Evolutionary conservation across 805 yeast genomes (phyloP).

Genomic region (Blastobotrys muscicola): DNA sequence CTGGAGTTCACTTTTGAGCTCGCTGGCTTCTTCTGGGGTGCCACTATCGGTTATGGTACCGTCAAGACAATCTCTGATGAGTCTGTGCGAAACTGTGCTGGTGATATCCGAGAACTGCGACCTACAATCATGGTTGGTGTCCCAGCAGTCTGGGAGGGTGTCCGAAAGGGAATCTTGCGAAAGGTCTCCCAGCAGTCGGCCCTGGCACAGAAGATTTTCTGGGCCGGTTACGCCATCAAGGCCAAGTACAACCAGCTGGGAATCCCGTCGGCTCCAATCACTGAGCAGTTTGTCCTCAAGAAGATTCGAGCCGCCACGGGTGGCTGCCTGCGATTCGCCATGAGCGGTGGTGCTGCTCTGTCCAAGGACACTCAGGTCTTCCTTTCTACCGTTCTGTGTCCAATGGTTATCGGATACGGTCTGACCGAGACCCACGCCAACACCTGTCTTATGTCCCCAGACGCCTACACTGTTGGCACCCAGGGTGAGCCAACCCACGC

Average conservation of each 20-base stretch:
- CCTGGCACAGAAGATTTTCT: slow-evolving; percentile 67
- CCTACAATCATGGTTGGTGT: slow-evolving; percentile 98
- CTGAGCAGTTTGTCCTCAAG: slow-evolving; percentile 72
- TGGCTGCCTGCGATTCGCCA: slow-evolving; percentile 60
- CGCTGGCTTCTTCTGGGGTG: slow-evolving; percentile 79
- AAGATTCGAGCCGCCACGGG: slow-evolving; percentile 92
- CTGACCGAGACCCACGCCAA: slow-evolving; percentile 94
- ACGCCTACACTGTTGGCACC: slow-evolving; percentile 58
- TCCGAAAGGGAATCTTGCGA: slow-evolving; percentile 80
- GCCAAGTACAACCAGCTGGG: slow-evolving; percentile 48
- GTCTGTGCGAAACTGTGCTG: slow-evolving; percentile 74
- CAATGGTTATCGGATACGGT: slow-evolving; percentile 92
- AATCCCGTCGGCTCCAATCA: slow-evolving; percentile 60
- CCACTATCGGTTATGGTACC: slow-evolving; percentile 76
- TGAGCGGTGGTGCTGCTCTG: slow-evolving; percentile 93
- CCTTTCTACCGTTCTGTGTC: slow-evolving; percentile 63
- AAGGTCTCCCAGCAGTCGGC: slow-evolving; percentile 62
- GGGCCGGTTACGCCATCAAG: slow-evolving; percentile 80
- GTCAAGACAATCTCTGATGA: slow-evolving; percentile 84
- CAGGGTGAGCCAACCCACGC: slow-evolving; percentile 81
- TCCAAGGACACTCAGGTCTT: slow-evolving; percentile 75
- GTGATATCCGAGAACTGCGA: slow-evolving; percentile 77
- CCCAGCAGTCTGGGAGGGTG: slow-evolving; percentile 96
- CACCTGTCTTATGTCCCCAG: slow-evolving; percentile 58
- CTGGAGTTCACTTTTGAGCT: slow-evolving; percentile 88